Base-by-base conservation (phyloP, 371 early-diverging fungal species). In the Blastocladiella emersonii region DNA sequence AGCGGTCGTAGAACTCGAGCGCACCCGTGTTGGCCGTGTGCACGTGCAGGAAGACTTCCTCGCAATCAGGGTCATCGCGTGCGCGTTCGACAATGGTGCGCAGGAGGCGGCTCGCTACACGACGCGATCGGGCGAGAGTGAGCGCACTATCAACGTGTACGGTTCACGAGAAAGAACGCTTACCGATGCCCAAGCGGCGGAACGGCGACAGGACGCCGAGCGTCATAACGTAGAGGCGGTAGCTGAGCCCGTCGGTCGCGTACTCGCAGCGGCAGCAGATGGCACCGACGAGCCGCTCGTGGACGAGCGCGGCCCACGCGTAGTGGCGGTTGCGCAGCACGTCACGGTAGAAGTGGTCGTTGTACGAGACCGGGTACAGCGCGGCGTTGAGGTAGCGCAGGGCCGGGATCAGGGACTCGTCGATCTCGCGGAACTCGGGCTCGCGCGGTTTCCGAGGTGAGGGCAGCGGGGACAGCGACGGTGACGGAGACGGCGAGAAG, bases 131-230 rank as follows among this genome's bases (percentile, higher is more conserved):
- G n/a, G n/a, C n/a, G n/a, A n/a, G 48, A 65, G 63, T 23, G 82
- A 74, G 35, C 88, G 90, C 85, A 68, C 39, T 15, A 43, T 37
- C 23, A 32, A 10, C 19, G 37, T 30, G 51, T 63, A 57, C 39
- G 25, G 23, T 8, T 21, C 32, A 36, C 25, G 39, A 41, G 21
- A 5, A 37, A 10, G 7, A 15, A 30, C 13, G 34, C 69, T 65
- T 74, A 88, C 92, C 95, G 53, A 95, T 74, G 12, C 90, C 89
- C 43, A 86, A 77, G 13, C 85, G 72, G 45, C 98, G 79, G 70
- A 88, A 93, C 12, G 89, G 85, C 15, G 89, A 84, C 56, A 94
- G 76, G 39, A 97, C 93, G 41, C 98, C 94, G 56, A 97, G 75
- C 0, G 98, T 97, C 89, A 94, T 93, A 66, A 97, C 88, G 68